These are phyloP conservation scores for Lachnellula suecica DNA, from an alignment of 2,329 filamentous ascomycete genomes.

Conservation along the genomic window DNA sequence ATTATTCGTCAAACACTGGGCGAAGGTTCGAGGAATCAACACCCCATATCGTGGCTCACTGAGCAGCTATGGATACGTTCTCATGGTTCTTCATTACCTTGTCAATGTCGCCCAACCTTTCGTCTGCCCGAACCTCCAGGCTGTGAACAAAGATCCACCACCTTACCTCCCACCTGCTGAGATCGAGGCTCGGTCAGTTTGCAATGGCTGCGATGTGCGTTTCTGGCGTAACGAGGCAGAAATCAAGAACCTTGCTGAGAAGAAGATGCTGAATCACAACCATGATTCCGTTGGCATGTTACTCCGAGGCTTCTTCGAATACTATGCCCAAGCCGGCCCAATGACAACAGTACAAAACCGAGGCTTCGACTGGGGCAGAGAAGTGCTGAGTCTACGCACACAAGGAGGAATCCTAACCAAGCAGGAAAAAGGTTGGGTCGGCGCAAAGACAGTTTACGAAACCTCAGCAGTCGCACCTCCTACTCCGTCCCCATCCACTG, in stretches of 20 bases:
- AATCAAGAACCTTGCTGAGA: slow-evolving; percentile 59
- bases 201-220: slow-evolving; percentile 67
- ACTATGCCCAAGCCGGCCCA: slow-evolving; percentile 66
- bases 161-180: slow-evolving; percentile 42
- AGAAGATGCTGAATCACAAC: slow-evolving; percentile 65
- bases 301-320: slow-evolving; percentile 83
- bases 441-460: slow-evolving; percentile 70
- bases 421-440: slow-evolving; percentile 79
- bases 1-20: slow-evolving; percentile 88
- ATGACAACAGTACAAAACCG: slow-evolving; percentile 50
- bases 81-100: slow-evolving; percentile 91
- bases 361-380: slow-evolving; percentile 77
- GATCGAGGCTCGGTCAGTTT: slow-evolving; percentile 38
- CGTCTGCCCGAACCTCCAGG: slow-evolving; percentile 81
- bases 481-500: slow-evolving; percentile 16
- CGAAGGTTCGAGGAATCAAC: slow-evolving; percentile 82
- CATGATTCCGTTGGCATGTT: slow-evolving; percentile 67
- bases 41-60: slow-evolving; percentile 82
- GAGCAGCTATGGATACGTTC: slow-evolving; percentile 85
- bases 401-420: slow-evolving; percentile 71
- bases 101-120: slow-evolving; percentile 79
- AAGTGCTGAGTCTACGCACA: slow-evolving; percentile 77
- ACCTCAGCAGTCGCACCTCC: slow-evolving; percentile 38
- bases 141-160: slow-evolving; percentile 46
- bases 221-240: slow-evolving; percentile 77